Base-by-base conservation (phyloP, 139 green algal species). In the Desmodesmus armatus region DNA sequence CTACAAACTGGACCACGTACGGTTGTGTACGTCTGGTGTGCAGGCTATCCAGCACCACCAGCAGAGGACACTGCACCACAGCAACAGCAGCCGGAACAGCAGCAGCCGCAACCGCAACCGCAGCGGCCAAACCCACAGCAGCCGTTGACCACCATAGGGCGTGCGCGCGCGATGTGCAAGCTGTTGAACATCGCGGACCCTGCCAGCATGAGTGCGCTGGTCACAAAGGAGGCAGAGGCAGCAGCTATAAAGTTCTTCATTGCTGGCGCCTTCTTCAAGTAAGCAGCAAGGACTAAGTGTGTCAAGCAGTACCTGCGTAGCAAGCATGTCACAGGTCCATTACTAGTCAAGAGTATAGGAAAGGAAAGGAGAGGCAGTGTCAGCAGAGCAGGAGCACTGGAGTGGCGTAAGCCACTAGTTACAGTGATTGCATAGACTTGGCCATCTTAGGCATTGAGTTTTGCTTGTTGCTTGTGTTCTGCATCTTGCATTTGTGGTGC, bases 251-350 rank as follows among this genome's bases (percentile, higher is more conserved):
- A 37, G 13, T 40, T 27, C 43, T 77, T 84, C 62, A 33, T 77
- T 3, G 33, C 21, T 1, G 27, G 78, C 27, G 29, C 78, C 5
- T 29, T 40, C 3, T 84, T 84, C 78, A 84, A 74, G 78, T 84
- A 41, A 79, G 71, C 43, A 35, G 23, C 3, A 11, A 7, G 2
- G 7, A 2, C 29, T 44, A 27, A 3, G 3, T 43, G 5, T 11
- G 5, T 25, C 3, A 40, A 19, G 31, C n/a, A 1, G 29, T 44
- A 13, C 58, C 5, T 15, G 19, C 31, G 58, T 67, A 9, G 25
- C 58, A 67, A 29, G n/a, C 58, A 55, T n/a, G n/a, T n/a, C 47
- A 55, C 13, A 55, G 47, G 9, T 55, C 9, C n/a, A 17, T 71
- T 33, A 17, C 7, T 35, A 17, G 62, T 17, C 9, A 15, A 9